Base-by-base conservation (phyloP, 176 grass and related monocot genomes). In the Cymbopogon citratus region DNA sequence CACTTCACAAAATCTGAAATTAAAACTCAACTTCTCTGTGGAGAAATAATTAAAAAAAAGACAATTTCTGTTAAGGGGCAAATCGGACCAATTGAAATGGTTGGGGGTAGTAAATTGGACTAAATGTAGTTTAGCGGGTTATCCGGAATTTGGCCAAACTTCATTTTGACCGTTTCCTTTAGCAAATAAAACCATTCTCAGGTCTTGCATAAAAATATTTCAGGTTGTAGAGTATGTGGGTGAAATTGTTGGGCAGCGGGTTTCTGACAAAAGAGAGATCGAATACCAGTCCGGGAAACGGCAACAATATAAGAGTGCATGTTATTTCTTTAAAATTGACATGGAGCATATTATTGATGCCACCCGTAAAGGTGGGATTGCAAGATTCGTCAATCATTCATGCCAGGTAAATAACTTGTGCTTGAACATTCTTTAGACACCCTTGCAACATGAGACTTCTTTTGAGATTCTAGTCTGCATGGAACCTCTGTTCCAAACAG, bases 211-310 rank as follows among this genome's bases (percentile, higher is more conserved):
- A 31, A 72, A 70, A 84, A 69, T 39, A 71, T 77, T n/a, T 41
- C 82, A 98, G 92, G 95, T 98, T n/a, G 91, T 95, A 46, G 92
- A 98, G 83, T 98, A 98, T 78, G 86, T 98, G 2, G 95, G 95
- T 60, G 95, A 98, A 77, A 91, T 98, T 34, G 82, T 98, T 24
- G 88, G 90, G 52, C 87, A 92, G 18, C 77, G 79, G 33, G 88
- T 98, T 62, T 90, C 95, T 44, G 92, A 98, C 81, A 95, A 95
- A 63, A 84, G 92, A 86, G 95, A 98, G 86, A 80, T 25, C 6
- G 95, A 98, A 51, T 95, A 95, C 82, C 90, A 93, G 78, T 98
- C 90, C 12, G 89, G 90, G 80, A 88, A 88, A 73, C 88, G 87
- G 8, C 85, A 91, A 6, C 95, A 98, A 36, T 95, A 94, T 44